These are phyloP conservation scores for Anacardium occidentale DNA, from an alignment of 345 rosid genomes.

Conservation along the genomic window DNA sequence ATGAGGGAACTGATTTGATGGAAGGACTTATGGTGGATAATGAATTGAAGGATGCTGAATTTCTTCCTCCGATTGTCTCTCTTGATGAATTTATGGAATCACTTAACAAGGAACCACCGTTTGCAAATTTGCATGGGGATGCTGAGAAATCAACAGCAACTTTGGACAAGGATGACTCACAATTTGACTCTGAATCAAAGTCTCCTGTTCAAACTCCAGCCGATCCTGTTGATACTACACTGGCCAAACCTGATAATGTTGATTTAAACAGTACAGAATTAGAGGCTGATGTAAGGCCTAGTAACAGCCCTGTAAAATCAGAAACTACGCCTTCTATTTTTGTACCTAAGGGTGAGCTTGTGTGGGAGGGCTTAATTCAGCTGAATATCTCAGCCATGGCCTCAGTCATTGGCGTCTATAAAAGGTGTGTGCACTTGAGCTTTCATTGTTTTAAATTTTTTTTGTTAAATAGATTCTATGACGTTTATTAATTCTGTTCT, in stretches of 20 bases:
- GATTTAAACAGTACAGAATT: constrained; percentile 21
- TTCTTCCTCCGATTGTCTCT: constrained; percentile 90
- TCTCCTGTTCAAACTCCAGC: constrained; percentile 39
- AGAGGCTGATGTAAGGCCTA: constrained; percentile 27
- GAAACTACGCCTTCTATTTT: constrained; percentile 17
- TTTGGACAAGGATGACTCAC: constrained; percentile 43
- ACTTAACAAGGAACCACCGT: constrained; percentile 85
- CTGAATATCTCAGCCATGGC: constrained; percentile 47
- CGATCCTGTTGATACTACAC: constrained; percentile 25
- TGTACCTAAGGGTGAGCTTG: constrained; percentile 41
- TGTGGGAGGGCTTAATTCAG: constrained; percentile 86
- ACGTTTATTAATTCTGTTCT: background rate
- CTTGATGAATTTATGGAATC: constrained; percentile 92
- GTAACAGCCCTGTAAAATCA: constrained; percentile 25
- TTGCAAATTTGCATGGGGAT: constrained; percentile 55
- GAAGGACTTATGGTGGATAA: constrained; percentile 79
- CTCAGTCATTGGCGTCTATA: constrained; percentile 60
- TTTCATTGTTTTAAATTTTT: background rate
- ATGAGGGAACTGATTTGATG: constrained; percentile 47
- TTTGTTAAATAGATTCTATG: background rate
- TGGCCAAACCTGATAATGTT: constrained; percentile 30
- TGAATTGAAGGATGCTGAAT: constrained; percentile 65
- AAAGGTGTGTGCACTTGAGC: constrained; percentile 48
- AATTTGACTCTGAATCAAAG: constrained; percentile 29
- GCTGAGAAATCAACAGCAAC: constrained; percentile 32